Base-by-base conservation (phyloP, 768 basidiomycete genomes). In the Lyophyllum atratum region DNA sequence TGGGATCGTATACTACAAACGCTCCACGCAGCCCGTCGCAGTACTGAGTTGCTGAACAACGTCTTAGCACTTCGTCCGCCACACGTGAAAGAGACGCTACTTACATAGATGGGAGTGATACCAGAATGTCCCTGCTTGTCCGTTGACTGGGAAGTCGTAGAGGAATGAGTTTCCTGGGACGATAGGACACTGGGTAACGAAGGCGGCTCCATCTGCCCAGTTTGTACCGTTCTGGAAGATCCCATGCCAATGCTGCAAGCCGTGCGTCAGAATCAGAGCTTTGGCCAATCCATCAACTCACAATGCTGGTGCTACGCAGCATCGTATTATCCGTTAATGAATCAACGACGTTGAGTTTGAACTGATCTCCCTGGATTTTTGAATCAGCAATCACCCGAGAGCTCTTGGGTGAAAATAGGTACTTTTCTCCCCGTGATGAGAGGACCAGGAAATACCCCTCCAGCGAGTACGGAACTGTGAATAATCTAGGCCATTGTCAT, bases 21-120 rank as follows among this genome's bases (percentile, higher is more conserved):
- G 68, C 64, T 3, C 76, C 76, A 43, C 76, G 66, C n/a, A 76
- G 60, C 0, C 77, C 77, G 63, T 78, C 77, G 52, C 77, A 84
- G 52, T 82, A 83, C 60, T 40, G 39, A n/a, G 39, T 40, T 10
- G 39, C 39, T 40, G 39, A 4, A 5, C 10, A 5, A 5, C 17
- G n/a, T n/a, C n/a, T 40, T 7, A 40, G 37, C 15, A 4, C 15
- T 17, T 39, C 15, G 31, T 6, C 7, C 4, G 14, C 37, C n/a
- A 40, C 15, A 40, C 11, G 6, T 11, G 3, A 40, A 19, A n/a
- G 15, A 40, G 10, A 40, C n/a, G 39, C 14, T 3, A 37, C 34
- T 8, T 19, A 40, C 39, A 40, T 19, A 40, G 10, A 40, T 40
- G 39, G 15, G 39, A 40, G 17, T 40, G 39, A 19, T 40, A 40